Evolutionary conservation across 2,329 filamentous ascomycete species (phyloP).

Genomic region (Albifimbria verrucaria): DNA sequence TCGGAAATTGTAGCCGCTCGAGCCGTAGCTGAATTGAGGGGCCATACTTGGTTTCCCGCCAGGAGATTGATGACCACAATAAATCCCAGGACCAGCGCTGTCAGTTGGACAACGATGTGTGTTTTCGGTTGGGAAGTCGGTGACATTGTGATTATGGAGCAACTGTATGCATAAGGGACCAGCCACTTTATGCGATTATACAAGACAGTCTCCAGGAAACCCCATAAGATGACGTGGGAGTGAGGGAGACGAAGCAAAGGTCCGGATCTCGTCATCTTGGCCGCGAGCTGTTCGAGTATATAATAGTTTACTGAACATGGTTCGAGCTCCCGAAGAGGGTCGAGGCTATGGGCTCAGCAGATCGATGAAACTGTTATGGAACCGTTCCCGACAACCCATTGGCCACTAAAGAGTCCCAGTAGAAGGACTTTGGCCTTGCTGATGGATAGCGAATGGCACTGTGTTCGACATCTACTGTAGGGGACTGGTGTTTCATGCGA

Average conservation of each 20-base stretch:
- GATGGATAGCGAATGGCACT: too few species aligned
- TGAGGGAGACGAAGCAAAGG: not conserved
- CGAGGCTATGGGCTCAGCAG: not conserved
- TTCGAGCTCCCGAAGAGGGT: not conserved
- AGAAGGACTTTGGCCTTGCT: not conserved
- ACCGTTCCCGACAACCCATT: not conserved
- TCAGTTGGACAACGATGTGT: not conserved
- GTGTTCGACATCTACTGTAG: too few species aligned
- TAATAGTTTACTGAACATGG: not conserved
- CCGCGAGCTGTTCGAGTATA: not conserved
- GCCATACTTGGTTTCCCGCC: slow-evolving; percentile 1
- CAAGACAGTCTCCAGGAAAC: not conserved
- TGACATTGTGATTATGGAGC: not conserved
- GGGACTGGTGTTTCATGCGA: too few species aligned
- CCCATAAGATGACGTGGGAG: not conserved
- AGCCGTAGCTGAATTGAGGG: not conserved
- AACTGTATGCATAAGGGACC: not conserved
- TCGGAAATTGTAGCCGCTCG: not conserved
- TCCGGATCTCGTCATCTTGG: not conserved
- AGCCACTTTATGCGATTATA: not conserved
- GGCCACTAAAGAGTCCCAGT: not conserved
- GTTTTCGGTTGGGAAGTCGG: not conserved
- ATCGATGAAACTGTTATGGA: not conserved
- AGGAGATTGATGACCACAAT: not conserved
- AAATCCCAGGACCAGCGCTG: not conserved